Evolutionary conservation across 148 eudicot genomes (phyloP).

Genomic region (Dianthus caryophyllus): DNA sequence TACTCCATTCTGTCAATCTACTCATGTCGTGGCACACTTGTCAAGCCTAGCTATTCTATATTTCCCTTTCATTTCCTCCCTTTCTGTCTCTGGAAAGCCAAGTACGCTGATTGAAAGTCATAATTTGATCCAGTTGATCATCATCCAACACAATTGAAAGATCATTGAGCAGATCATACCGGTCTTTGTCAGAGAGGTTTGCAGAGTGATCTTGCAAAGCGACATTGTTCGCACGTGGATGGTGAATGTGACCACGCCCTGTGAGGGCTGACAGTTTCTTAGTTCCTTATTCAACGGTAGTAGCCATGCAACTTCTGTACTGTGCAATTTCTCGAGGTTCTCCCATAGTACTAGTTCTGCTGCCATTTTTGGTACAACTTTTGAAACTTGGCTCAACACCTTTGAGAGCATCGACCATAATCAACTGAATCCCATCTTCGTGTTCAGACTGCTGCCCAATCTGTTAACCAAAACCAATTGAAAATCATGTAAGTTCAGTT

Average conservation of each 20-base stretch:
- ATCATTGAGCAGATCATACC: neutral
- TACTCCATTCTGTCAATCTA: conserved; percentile 14
- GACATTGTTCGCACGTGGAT: neutral
- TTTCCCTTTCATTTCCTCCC: neutral
- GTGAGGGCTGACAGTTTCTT: no score
- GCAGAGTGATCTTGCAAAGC: neutral
- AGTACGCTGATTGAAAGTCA: neutral
- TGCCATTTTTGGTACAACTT: conserved; percentile 1
- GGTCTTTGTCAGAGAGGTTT: neutral
- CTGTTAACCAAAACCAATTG: no score
- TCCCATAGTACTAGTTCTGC: conserved; percentile 6
- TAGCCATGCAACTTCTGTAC: neutral
- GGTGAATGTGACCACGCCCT: neutral
- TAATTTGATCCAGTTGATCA: conserved; percentile 4
- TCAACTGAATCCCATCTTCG: no score
- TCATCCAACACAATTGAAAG: neutral
- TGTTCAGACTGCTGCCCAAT: no score
- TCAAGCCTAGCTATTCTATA: neutral
- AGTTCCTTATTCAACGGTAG: neutral
- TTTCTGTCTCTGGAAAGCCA: neutral
- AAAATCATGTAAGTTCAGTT: no score
- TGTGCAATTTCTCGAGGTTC: neutral
- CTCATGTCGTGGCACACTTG: neutral
- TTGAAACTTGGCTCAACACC: no score
- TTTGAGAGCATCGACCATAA: no score